Evolutionary conservation across 2,329 filamentous ascomycete genomes (phyloP), one percentile per base, ranked within the genome.

Genomic region (Reticulascus tulasneorum): DNA sequence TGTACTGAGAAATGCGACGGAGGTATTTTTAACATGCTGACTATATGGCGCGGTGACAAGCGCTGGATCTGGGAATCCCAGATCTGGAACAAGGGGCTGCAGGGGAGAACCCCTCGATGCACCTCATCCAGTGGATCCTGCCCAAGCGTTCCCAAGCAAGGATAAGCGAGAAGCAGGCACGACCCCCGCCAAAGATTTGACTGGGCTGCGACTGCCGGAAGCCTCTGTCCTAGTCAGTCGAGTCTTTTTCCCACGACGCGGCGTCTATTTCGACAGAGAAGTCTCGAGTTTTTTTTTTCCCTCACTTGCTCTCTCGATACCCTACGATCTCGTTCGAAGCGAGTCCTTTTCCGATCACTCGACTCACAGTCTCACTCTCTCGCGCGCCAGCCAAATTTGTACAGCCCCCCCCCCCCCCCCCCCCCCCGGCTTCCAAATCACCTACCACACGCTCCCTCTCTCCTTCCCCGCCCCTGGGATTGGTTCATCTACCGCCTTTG

Each of bases 111-210:
- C 12, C 24, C 18, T 30, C 39, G 37, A 45, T 40, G 41, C 36
- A 38, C 35, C 44, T 48, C 46, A 42, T 46, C 46, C 46, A 48
- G 38, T 48, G 25, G 35, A 35, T 35, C 44, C 31, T 23, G 34
- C 29, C 38, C 41, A 34, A 30, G 36, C 39, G 34, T 24, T 26
- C 37, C 36, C 33, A 36, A 22, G 29, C 23, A 19, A 23, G 29
- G 27, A 15, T 35, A 38, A 32, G 42, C 42, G 39, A 42, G 28
- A 34, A 33, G 31, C 39, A 44, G 32, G 34, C 20, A 21, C 42
- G 35, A 42, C 28, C 35, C 7, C 39, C 13, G 27, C 39, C 15
- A 41, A 29, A n/a, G n/a, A n/a, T 13, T 38, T 23, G 33, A 44
- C 34, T 42, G 38, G 28, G 34, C 35, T 35, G 16, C 18, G 22